Percentiles rank a stretch among this genome's conserved stretches.
Evolutionary conservation across 164 flowering plant genomes (phyloP).

Genomic region (Tetracentron sinense): DNA sequence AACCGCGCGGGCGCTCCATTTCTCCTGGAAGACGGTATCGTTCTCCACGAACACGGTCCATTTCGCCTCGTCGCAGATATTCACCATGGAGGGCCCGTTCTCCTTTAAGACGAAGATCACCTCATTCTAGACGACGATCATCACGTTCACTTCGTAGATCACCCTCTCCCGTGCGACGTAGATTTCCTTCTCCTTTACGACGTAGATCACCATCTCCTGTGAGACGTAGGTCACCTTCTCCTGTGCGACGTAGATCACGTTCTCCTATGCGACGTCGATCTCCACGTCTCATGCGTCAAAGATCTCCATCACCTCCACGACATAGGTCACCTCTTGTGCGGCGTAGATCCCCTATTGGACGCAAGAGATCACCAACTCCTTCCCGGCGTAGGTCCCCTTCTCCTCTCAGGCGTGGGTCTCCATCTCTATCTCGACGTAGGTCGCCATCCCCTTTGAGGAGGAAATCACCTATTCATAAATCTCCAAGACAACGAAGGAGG

Average conservation of each 20-base stretch:
- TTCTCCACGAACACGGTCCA: conserved; percentile 47
- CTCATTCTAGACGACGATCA: conserved; percentile 27
- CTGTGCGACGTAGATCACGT: conserved; percentile 35
- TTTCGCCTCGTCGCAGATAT: conserved; percentile 46
- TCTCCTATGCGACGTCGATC: conserved; percentile 32
- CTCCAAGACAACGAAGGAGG: conserved; percentile 32
- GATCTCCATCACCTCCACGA: conserved; percentile 26
- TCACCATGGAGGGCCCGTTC: conserved; percentile 50
- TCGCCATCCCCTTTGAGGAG: conserved; percentile 29
- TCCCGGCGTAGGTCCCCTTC: conserved; percentile 36
- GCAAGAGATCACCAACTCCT: conserved; percentile 26
- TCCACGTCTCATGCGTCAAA: conserved; percentile 22
- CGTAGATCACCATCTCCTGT: conserved; percentile 26
- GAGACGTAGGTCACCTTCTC: conserved; percentile 31
- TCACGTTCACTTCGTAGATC: conserved; percentile 24
- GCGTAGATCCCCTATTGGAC: conserved; percentile 31
- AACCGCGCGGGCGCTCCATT: conserved; percentile 37
- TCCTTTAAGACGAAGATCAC: conserved; percentile 37
- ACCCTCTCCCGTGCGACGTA: conserved; percentile 14
- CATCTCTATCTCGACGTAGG: conserved; percentile 25
- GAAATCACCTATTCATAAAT: conserved; percentile 30
- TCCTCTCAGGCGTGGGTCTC: conserved; percentile 24
- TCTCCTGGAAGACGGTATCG: conserved; percentile 40
- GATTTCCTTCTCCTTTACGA: conserved; percentile 12
- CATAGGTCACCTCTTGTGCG: conserved; percentile 29